Evolutionary conservation across 2,329 filamentous ascomycete species (phyloP), one percentile per base, ranked within the genome.

Genomic region (Colletotrichum scovillei): DNA sequence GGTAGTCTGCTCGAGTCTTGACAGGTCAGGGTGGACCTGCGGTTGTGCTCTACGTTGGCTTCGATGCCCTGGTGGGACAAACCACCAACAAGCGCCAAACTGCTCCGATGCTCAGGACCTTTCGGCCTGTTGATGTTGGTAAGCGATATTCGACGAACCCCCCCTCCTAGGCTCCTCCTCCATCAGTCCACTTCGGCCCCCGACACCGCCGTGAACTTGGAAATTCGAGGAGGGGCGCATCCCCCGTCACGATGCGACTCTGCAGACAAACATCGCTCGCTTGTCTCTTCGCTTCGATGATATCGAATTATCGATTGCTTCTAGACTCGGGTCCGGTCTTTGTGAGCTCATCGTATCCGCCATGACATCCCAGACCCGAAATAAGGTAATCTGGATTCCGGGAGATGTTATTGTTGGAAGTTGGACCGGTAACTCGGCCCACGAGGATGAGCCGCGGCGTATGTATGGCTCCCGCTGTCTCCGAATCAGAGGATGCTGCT

Each of bases 131-230:
- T 49, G 19, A 19, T 49, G 38, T 42, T 42, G 42, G 19, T 69
- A 59, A 64, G 53, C 69, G 65, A 72, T 38, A 69, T 72, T 72
- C 30, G 52, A 69, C 35, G 65, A 72, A 69, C 59, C 65, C 28
- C 30, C 58, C 46, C 26, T 26, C 26, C 42, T 5, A 11, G 32
- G 32, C 49, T 46, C 26, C 46, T 26, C 38, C 63, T 72, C 55
- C 26, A 53, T 26, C 57, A 8, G 14, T n/a, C 58, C 58, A 24
- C 49, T 24, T 63, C 58, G 62, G 59, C 26, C 53, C 35, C 49
- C 63, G 63, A 60, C 60, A 59, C 60, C 38, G 64, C 26, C 49
- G 26, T 4, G 26, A 42, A 9, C n/a, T 53, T 60, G 46, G 69
- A 72, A 64, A 69, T 72, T 65, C 62, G 58, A 68, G 28, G 58